phyloP scores from a whole-genome alignment of 75 land plant species.

The Adiantum capillusveneris region DNA sequence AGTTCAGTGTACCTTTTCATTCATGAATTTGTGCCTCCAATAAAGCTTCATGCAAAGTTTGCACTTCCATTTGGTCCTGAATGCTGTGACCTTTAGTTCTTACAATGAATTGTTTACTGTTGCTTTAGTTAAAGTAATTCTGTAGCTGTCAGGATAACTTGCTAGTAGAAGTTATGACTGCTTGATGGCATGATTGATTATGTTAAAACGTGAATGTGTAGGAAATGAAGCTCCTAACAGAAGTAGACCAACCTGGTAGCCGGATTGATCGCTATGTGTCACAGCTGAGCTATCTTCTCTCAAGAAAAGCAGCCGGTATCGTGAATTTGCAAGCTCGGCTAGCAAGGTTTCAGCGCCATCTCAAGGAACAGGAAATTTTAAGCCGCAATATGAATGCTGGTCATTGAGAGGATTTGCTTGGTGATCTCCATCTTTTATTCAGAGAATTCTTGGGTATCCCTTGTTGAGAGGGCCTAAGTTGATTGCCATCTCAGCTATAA shows the following conservation, averaged over 20 bases:
- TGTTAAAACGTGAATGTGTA: no score
- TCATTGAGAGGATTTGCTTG: background rate
- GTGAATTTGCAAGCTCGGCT: slow-evolving; percentile 34
- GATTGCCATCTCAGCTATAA: background rate
- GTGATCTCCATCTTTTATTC: background rate
- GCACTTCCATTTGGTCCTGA: no score
- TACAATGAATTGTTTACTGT: background rate
- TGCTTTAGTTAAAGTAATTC: no score
- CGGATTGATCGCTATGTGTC: slow-evolving; percentile 12
- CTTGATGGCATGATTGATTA: no score
- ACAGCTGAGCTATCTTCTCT: slow-evolving; percentile 9
- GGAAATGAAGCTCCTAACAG: slow-evolving; percentile 13
- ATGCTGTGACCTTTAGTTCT: no score
- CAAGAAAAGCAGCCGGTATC: slow-evolving; percentile 13
- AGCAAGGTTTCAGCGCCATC: slow-evolving; percentile 38
- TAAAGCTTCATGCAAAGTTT: no score
- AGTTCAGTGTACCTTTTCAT: no score
- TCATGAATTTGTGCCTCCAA: no score
- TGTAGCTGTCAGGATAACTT: no score
- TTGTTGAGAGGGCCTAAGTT: background rate
- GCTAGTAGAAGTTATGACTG: no score
- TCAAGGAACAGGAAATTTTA: slow-evolving; percentile 39
- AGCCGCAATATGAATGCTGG: slow-evolving; percentile 13
- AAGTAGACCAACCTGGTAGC: slow-evolving; percentile 11
- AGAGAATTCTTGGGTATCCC: background rate